Conservation (phyloP, 305 asterid species). For the Salvia sclarea region DNA sequence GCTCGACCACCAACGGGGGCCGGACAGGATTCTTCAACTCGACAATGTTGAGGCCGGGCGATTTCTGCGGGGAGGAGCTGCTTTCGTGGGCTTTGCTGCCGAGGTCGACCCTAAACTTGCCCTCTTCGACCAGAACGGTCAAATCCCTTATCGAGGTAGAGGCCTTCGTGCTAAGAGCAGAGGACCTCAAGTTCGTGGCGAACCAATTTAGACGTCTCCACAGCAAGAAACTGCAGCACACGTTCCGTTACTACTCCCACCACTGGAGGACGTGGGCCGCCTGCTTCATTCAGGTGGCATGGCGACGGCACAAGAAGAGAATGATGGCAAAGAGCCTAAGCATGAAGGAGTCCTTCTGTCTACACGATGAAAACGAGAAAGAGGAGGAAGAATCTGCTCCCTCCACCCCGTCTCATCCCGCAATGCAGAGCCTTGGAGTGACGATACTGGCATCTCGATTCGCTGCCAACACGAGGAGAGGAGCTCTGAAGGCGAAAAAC, state of each 20-base stretch:
- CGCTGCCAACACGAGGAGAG: constrained; percentile 66
- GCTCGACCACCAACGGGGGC: constrained; percentile 85
- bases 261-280: constrained; percentile 93
- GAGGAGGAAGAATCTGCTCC: constrained; percentile 12
- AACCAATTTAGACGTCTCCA: constrained; percentile 78
- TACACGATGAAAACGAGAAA: constrained; percentile 34
- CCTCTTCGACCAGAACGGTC: constrained; percentile 73
- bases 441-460: constrained; percentile 64
- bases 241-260: constrained; percentile 71
- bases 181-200: constrained; percentile 79
- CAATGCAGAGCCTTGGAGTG: constrained; percentile 51
- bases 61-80: constrained; percentile 79
- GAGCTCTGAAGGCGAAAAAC: constrained; percentile 53
- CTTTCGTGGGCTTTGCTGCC: constrained; percentile 83
- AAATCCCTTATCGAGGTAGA: constrained; percentile 65
- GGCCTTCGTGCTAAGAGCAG: constrained; percentile 68
- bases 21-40: constrained; percentile 74
- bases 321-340: constrained; percentile 40
- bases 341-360: constrained; percentile 49
- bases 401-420: constrained; percentile 24
- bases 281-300: constrained; percentile 70
- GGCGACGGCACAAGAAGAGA: constrained; percentile 62
- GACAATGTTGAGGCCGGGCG: constrained; percentile 60
- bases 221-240: constrained; percentile 77
- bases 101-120: constrained; percentile 54